Evolutionary conservation across 257 asterid genomes (phyloP).

Genomic region (Henckelia pumila): DNA sequence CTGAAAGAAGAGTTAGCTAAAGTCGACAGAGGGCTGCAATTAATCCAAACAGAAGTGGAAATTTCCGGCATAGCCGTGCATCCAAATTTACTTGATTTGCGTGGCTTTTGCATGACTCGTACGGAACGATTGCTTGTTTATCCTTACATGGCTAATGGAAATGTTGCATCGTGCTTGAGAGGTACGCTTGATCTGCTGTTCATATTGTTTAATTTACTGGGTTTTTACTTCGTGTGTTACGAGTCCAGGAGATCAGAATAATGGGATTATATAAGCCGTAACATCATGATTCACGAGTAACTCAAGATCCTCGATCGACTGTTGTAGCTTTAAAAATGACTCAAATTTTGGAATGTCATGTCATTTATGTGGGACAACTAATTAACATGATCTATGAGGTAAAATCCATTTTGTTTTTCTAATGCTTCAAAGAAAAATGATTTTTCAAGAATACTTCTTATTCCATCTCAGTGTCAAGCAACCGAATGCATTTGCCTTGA

Average conservation of each 20-base stretch:
- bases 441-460: neutral
- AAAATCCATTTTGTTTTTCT: neutral
- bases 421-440: neutral
- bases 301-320: constrained; percentile 8
- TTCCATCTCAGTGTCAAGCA: neutral
- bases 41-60: constrained; percentile 2
- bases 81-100: neutral
- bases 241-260: too few species aligned
- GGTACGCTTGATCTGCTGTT: constrained; percentile 43
- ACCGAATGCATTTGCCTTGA: neutral
- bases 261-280: too few species aligned
- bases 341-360: neutral
- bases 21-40: neutral
- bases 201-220: constrained; percentile 2
- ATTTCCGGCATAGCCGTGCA: neutral
- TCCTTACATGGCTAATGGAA: constrained; percentile 90
- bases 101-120: constrained; percentile 19
- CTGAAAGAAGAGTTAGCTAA: neutral
- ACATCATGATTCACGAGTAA: neutral
- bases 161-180: constrained; percentile 95
- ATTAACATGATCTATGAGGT: constrained; percentile 1
- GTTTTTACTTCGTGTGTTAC: neutral
- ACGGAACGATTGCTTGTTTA: constrained; percentile 91
- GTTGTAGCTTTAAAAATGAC: constrained; percentile 5
- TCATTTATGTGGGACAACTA: constrained; percentile 4